phyloP scores from a whole-genome alignment of 2,329 filamentous ascomycete genomes.

The Hymenoscyphus linearis region DNA sequence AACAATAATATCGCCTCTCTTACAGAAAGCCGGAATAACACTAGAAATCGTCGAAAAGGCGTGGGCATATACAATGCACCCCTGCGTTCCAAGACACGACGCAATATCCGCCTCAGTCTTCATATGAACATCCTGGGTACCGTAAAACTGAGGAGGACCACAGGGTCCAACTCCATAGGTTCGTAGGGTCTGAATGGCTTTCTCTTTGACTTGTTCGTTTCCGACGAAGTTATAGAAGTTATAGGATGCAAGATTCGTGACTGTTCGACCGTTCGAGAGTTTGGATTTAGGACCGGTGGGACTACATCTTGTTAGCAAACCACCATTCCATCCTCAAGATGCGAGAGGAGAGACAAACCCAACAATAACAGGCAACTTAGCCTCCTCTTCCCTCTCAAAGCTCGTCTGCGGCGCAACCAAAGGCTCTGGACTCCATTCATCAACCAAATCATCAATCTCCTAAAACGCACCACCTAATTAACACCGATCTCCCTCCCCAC shows the following conservation, averaged over 20 bases:
- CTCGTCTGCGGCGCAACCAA: constrained; percentile 69
- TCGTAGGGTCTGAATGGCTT: constrained; percentile 87
- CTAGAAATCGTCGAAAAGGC: constrained; percentile 95
- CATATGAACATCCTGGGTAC: constrained; percentile 96
- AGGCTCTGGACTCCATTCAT: constrained; percentile 94
- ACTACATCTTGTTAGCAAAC: constrained; percentile 39
- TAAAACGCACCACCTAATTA: constrained; percentile 28
- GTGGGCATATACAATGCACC: constrained; percentile 93
- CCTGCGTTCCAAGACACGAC: constrained; percentile 77
- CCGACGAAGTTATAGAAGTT: constrained; percentile 98
- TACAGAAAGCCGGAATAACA: constrained; percentile 94
- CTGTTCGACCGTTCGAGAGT: constrained; percentile 80
- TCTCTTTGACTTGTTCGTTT: constrained; percentile 89
- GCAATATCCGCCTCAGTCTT: constrained; percentile 94
- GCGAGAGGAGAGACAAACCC: constrained; percentile 52
- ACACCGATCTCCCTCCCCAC: neutral
- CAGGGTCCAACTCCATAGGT: constrained; percentile 97
- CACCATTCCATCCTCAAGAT: neutral
- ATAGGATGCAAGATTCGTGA: constrained; percentile 88
- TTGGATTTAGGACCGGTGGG: constrained; percentile 88
- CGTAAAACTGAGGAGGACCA: constrained; percentile 95
- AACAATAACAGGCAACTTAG: constrained; percentile 80
- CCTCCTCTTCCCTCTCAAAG: constrained; percentile 75
- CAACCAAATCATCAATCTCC: constrained; percentile 95
- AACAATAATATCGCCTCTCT: constrained; percentile 94